A percentile compares a stretch with the other conserved stretches of the same genome.
These are phyloP conservation scores for Lasiosphaeriaceae sp. DNA, from an alignment of 495 filamentous ascomycete species.

Conservation along the genomic window DNA sequence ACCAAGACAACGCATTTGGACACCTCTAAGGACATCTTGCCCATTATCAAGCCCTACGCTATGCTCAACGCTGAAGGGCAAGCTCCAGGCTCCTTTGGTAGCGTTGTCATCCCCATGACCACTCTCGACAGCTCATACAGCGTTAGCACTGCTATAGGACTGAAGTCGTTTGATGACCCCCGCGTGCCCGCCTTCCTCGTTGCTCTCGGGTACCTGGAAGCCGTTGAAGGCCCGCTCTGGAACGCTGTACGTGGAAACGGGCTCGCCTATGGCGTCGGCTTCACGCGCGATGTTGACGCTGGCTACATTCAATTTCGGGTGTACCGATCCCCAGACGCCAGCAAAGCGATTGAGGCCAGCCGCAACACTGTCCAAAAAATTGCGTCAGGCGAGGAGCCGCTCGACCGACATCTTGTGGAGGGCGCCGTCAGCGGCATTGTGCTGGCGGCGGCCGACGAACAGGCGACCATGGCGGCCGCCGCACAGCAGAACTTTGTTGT, in stretches of 20 bases:
- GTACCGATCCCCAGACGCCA: constrained; percentile 84
- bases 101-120: constrained; percentile 82
- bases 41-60: constrained; percentile 44
- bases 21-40: constrained; percentile 35
- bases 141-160: constrained; percentile 67
- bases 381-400: constrained; percentile 51
- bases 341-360: constrained; percentile 76
- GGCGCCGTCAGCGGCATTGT: constrained; percentile 88
- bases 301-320: constrained; percentile 78
- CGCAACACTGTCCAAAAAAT: constrained; percentile 60
- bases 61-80: constrained; percentile 69
- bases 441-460: constrained; percentile 76
- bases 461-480: constrained; percentile 74
- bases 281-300: constrained; percentile 67
- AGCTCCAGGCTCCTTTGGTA: constrained; percentile 63
- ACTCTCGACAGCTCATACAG: constrained; percentile 92
- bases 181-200: constrained; percentile 79
- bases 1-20: constrained; percentile 37
- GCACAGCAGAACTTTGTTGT: constrained; percentile 78
- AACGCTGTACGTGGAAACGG: constrained; percentile 85
- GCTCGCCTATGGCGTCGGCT: constrained; percentile 81
- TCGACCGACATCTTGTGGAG: constrained; percentile 82
- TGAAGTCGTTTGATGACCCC: constrained; percentile 70
- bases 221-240: constrained; percentile 93
- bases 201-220: constrained; percentile 83